Conservation (phyloP, 75 land plant species). For the Picea glauca region DNA sequence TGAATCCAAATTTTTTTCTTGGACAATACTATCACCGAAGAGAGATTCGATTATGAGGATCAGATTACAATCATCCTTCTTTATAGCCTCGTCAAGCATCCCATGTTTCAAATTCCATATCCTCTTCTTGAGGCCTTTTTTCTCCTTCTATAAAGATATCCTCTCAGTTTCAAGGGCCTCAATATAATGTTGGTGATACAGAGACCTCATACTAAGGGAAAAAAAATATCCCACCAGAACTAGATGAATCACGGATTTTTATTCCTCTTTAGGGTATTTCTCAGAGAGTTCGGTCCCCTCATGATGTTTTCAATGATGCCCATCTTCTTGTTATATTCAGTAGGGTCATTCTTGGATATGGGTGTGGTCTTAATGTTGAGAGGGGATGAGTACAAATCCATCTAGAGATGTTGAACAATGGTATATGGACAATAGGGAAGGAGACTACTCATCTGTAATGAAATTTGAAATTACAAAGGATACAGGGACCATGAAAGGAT, state of each 20-base stretch:
- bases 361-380: too few relatives aligned
- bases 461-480: too few relatives aligned
- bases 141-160: constrained; percentile 13
- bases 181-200: constrained; percentile 22
- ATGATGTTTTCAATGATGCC: background rate
- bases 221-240: constrained; percentile 13
- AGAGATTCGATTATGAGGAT: too few relatives aligned
- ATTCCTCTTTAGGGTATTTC: background rate
- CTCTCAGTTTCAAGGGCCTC: constrained; percentile 24
- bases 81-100: constrained; percentile 24
- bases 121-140: constrained; percentile 29
- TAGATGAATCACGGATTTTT: constrained; percentile 9
- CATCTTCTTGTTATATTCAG: background rate
- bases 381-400: too few relatives aligned
- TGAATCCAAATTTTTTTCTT: too few relatives aligned
- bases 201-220: constrained; percentile 15
- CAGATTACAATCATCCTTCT: constrained; percentile 14
- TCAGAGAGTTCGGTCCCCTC: background rate
- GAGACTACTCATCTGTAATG: too few relatives aligned
- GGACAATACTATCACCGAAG: too few relatives aligned
- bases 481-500: too few relatives aligned
- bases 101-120: constrained; percentile 40
- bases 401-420: too few relatives aligned
- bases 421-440: too few relatives aligned
- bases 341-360: too few relatives aligned